phyloP scores from a whole-genome alignment of 106 monocot species.

The Ottelia alismoides region DNA sequence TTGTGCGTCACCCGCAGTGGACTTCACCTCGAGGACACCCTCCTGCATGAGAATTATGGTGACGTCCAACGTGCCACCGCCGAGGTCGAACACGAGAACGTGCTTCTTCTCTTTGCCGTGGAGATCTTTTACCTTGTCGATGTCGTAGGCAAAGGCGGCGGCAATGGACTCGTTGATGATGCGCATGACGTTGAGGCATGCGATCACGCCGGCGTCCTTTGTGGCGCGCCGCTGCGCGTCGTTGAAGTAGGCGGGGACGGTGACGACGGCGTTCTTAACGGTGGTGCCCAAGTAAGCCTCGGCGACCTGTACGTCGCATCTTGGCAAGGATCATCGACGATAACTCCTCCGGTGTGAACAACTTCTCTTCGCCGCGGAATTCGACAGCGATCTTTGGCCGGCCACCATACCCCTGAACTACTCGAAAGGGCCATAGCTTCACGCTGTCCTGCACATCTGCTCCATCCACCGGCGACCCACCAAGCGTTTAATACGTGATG shows the following conservation, averaged over 20 bases:
- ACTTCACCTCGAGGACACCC: slow-evolving; percentile 10
- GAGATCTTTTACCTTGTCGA: not conserved
- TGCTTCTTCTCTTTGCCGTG: slow-evolving; percentile 5
- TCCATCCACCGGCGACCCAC: too few relatives aligned
- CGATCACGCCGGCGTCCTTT: not conserved
- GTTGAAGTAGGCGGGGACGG: slow-evolving; percentile 1
- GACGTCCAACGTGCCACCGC: slow-evolving; percentile 1
- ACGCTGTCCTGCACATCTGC: not conserved
- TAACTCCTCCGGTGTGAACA: not conserved
- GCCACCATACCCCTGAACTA: not conserved
- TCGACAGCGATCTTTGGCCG: not conserved
- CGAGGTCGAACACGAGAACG: slow-evolving; percentile 5
- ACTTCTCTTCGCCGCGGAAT: not conserved
- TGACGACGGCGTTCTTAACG: not conserved
- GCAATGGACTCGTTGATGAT: slow-evolving; percentile 2
- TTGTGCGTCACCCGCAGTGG: slow-evolving; percentile 14
- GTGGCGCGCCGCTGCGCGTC: not conserved
- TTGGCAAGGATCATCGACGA: not conserved
- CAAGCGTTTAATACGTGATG: too few relatives aligned
- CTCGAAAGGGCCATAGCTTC: not conserved
- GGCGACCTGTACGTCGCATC: slow-evolving; percentile 1
- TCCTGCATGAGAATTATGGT: slow-evolving; percentile 7
- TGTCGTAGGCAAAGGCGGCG: slow-evolving; percentile 7
- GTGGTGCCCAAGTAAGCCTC: not conserved
- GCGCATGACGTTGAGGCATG: slow-evolving; percentile 1